Base-by-base conservation (phyloP, 1,284 basidiomycete species). In the Cerrena zonata region DNA sequence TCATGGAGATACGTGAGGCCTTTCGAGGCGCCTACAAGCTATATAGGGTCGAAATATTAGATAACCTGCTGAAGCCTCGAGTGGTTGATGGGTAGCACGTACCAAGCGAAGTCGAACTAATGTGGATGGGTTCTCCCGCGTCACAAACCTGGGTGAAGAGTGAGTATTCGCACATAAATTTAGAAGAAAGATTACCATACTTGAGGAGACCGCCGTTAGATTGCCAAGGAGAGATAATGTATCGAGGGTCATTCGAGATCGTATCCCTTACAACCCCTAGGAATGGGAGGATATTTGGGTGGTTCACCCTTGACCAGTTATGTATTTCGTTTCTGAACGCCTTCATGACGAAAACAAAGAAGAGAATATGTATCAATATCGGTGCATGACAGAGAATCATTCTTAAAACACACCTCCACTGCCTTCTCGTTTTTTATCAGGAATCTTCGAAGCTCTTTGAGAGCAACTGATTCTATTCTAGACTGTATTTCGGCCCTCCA, bases 1-100 rank as follows among this genome's bases (percentile, higher is more conserved):
- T 55, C 56, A 57, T 82, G 80, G 10, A 82, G 65, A 61, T 82
- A 80, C 49, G 71, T 66, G 22, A 82, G 60, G 4, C 80, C 80
- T 55, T 68, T 66, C 25, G 76, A 73, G 1, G 79, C 77, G 53
- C 76, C 77, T 34, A 56, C 59, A 22, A 79, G 61, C 79, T 81
- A 49, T 2, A 24, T 15, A 15, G 23, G 13, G 22, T 42, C 22
- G 24, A 22, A n/a, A n/a, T n/a, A n/a, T n/a, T n/a, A n/a, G n/a
- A n/a, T n/a, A n/a, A n/a, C n/a, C n/a, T n/a, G n/a, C n/a, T n/a
- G n/a, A 4, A 26, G 23, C 2, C 19, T n/a, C 2, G 23, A 19
- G 5, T 22, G n/a, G 11, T 23, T 41, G 26, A 25, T 1, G n/a
- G 13, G 49, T 5, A 25, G 3, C 23, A 60, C 71, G 53, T 59